Evolutionary conservation across 345 rosid species (phyloP), one percentile per base, ranked within the genome.

Genomic region (Ceriops tagal): DNA sequence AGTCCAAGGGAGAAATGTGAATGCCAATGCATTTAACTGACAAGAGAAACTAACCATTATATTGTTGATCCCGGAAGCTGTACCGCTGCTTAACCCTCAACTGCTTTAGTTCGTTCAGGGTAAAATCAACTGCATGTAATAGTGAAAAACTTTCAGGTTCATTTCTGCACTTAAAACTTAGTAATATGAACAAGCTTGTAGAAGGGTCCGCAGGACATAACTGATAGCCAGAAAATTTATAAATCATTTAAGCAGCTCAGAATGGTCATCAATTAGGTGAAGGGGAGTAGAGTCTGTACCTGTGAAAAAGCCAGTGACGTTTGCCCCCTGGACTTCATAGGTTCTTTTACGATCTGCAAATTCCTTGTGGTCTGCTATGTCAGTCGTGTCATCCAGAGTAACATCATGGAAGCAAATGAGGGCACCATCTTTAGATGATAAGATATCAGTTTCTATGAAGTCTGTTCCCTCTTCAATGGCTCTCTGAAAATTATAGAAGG

Each of bases 391-490:
- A 82, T 95, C 97, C 43, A 95, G 93, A 67, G 73, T 82, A 51
- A 92, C 87, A 68, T 95, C 97, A 64, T 89, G 99, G 67, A 77
- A 78, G 78, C 99, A 92, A 71, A 92, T 83, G 31, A 92, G 96
- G 35, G 87, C 80, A 71, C 96, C 96, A 61, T 92, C 97, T 81
- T 87, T 95, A 57, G 96, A 67, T 67, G 96, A 77, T 10, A 89
- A 69, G 35, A 92, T 84, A 82, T 95, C 96, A 18, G 96, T 71
- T 83, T 95, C 99, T 61, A 95, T 95, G 79, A 92, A 95, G 79
- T 92, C 97, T 71, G 99, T 78, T 62, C 96, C 97, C 67, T 95
- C 99, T 77, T 90, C 92, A 63, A 92, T 90, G 30, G 96, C 96
- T 79, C 96, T 95, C 97, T 95, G 79, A 70, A 82, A 82, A 68